Percentiles rank a stretch among this genome's conserved stretches.
These are phyloP conservation scores for Penicillium daleae DNA, from an alignment of 495 filamentous ascomycete species.

Conservation along the genomic window DNA sequence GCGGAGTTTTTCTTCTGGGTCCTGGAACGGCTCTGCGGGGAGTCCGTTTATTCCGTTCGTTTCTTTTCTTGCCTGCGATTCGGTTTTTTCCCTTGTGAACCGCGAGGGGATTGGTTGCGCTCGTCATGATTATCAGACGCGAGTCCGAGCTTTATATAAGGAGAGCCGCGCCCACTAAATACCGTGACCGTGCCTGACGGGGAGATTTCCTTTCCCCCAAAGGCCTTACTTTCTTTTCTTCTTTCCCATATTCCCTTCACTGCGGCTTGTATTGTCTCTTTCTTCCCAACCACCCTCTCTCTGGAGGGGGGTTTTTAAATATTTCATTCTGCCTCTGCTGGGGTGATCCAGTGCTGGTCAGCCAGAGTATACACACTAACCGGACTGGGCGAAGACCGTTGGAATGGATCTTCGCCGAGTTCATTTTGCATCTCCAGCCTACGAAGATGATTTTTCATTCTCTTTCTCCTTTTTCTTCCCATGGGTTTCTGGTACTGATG, in stretches of 20 bases:
- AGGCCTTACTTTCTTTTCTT: background rate
- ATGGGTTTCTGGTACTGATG: background rate
- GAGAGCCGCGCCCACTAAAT: constrained; percentile 31
- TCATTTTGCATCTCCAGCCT: constrained; percentile 6
- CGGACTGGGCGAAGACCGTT: constrained; percentile 38
- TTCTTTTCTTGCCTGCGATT: constrained; percentile 2
- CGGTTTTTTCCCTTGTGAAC: background rate
- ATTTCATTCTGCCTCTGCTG: background rate
- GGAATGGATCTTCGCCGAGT: constrained; percentile 34
- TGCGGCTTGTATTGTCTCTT: background rate
- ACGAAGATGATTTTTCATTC: constrained; percentile 12
- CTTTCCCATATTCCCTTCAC: background rate
- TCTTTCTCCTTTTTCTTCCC: constrained; percentile 8
- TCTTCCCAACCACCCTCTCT: background rate
- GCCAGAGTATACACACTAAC: constrained; percentile 33
- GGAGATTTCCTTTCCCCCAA: constrained; percentile 17
- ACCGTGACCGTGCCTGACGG: constrained; percentile 20
- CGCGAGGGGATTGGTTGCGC: constrained; percentile 30
- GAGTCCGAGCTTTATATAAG: constrained; percentile 43
- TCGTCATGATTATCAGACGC: constrained; percentile 37
- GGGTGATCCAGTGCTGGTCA: background rate
- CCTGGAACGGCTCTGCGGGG: constrained; percentile 1
- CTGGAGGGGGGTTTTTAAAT: background rate
- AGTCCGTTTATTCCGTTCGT: background rate
- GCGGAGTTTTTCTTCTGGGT: constrained; percentile 13